Evolutionary conservation across 345 rosid genomes (phyloP).

Genomic region (Bruguiera sexangula): DNA sequence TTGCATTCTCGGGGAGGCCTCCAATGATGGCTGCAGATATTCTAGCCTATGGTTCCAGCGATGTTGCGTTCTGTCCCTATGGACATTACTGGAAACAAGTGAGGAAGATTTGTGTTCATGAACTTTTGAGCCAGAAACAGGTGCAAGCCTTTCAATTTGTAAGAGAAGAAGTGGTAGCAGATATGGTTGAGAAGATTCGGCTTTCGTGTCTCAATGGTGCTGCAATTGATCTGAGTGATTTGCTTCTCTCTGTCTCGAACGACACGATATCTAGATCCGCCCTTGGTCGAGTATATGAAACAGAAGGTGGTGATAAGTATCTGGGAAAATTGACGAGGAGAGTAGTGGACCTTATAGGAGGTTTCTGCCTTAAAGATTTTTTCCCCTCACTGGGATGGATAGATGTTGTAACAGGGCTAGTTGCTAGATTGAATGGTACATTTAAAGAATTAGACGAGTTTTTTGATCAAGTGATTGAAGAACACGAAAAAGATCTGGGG

Average conservation of each 20-base stretch:
- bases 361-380: conserved; percentile 22
- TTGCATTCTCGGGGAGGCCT: conserved; percentile 17
- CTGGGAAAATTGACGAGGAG: conserved; percentile 17
- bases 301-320: not conserved
- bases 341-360: conserved; percentile 1
- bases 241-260: not conserved
- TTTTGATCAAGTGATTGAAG: conserved; percentile 15
- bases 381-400: conserved; percentile 20
- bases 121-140: conserved; percentile 24
- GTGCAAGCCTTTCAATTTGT: conserved; percentile 16
- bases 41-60: conserved; percentile 9
- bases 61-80: conserved; percentile 13
- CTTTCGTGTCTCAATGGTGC: not conserved
- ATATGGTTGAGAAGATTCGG: not conserved
- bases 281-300: conserved; percentile 5
- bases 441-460: conserved; percentile 3
- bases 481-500: not conserved
- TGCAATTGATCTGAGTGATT: conserved; percentile 1
- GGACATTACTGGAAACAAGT: conserved; percentile 25
- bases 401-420: conserved; percentile 19
- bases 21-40: conserved; percentile 7
- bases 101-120: conserved; percentile 15
- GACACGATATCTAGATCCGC: conserved; percentile 11
- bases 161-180: conserved; percentile 12
- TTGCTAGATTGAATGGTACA: not conserved